Evolutionary conservation across 805 yeast genomes (phyloP).

Genomic region (Peterozyma xylosa): DNA sequence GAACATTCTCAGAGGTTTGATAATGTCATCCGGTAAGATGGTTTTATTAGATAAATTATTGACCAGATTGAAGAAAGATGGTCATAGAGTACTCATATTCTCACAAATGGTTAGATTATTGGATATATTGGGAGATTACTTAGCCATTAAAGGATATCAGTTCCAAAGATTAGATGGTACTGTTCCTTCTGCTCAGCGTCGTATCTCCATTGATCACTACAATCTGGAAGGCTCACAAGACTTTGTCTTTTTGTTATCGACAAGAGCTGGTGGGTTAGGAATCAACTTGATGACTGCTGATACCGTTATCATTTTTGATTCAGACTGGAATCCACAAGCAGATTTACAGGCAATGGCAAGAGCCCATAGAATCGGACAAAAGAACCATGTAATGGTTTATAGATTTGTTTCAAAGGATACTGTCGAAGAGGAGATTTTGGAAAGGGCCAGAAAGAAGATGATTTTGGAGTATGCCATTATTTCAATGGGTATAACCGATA

Average conservation of each 20-base stretch:
- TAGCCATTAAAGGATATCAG: slow-evolving; percentile 76
- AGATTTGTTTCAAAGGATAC: slow-evolving; percentile 97
- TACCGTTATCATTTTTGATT: slow-evolving; percentile 94
- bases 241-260: slow-evolving; percentile 81
- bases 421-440: slow-evolving; percentile 94
- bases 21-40: slow-evolving; percentile 98
- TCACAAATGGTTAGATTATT: slow-evolving; percentile 97
- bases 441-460: slow-evolving; percentile 97
- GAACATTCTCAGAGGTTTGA: slow-evolving; percentile 77
- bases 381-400: slow-evolving; percentile 95
- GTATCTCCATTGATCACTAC: slow-evolving; percentile 93
- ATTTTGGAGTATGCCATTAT: slow-evolving; percentile 96
- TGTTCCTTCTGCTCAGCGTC: slow-evolving; percentile 86
- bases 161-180: slow-evolving; percentile 97
- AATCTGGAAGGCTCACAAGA: slow-evolving; percentile 91
- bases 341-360: slow-evolving; percentile 99
- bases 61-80: slow-evolving; percentile 80
- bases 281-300: slow-evolving; percentile 99
- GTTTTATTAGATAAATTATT: slow-evolving; percentile 86
- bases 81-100: slow-evolving; percentile 91
- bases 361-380: slow-evolving; percentile 99
- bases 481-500: slow-evolving; percentile 89
- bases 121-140: slow-evolving; percentile 90
- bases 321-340: slow-evolving; percentile 99
- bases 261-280: slow-evolving; percentile 99